phyloP scores from a whole-genome alignment of 352 stramenopile species.

The Pythium aquatile region DNA sequence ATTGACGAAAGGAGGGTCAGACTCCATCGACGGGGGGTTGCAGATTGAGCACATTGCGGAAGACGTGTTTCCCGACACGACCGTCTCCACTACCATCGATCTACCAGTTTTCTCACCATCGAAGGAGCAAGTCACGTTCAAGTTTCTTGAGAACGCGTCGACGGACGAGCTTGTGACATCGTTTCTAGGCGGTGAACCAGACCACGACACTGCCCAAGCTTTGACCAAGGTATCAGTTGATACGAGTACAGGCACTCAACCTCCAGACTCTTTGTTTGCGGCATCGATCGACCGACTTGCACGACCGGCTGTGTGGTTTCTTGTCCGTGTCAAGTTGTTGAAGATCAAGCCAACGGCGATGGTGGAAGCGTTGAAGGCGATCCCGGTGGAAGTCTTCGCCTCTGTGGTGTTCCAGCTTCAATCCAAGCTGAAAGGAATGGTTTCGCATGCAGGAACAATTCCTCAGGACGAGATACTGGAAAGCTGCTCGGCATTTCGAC shows the following conservation, averaged over 20 bases:
- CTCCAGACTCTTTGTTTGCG: not conserved
- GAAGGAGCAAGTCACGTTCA: conserved; percentile 11
- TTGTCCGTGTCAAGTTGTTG: conserved; percentile 15
- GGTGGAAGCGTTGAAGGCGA: conserved; percentile 6
- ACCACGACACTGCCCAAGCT: not conserved
- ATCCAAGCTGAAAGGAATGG: conserved; percentile 41
- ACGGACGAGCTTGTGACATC: conserved; percentile 24
- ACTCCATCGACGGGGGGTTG: no score
- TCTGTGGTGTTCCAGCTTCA: conserved; percentile 49
- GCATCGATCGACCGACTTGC: conserved; percentile 20
- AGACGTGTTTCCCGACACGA: no score
- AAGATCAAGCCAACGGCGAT: conserved; percentile 6
- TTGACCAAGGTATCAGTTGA: not conserved
- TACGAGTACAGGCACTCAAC: not conserved
- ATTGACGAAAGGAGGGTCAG: no score
- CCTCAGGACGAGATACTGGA: conserved; percentile 51
- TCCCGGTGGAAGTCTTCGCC: conserved; percentile 47
- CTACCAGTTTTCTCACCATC: not conserved
- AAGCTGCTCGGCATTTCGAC: conserved; percentile 52
- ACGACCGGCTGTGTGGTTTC: conserved; percentile 23
- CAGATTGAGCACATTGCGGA: no score
- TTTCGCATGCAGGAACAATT: conserved; percentile 39
- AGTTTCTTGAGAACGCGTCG: conserved; percentile 6
- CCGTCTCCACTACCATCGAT: not conserved
- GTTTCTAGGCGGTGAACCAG: not conserved